Conservation (phyloP, 139 green algal genomes). For the Asterochloris erici region DNA sequence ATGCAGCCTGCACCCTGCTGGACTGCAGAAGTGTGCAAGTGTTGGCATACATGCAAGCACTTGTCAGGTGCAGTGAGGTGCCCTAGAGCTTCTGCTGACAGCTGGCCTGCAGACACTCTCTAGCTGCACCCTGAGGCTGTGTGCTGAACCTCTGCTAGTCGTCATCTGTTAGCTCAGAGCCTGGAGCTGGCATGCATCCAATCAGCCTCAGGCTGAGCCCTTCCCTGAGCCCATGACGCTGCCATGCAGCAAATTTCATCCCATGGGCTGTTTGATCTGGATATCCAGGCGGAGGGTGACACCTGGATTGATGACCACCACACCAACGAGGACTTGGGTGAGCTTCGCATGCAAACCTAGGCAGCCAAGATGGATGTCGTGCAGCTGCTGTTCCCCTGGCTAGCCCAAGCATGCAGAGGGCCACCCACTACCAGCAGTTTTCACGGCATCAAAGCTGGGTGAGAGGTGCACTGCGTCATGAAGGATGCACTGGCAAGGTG, state of each 20-base stretch:
- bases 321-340: conserved; percentile 94
- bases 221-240: background rate
- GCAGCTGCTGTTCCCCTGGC: background rate
- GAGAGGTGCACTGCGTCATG: background rate
- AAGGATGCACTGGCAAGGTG: background rate
- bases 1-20: background rate
- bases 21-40: too few species aligned
- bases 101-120: too few species aligned
- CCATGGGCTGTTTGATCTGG: conserved; percentile 84
- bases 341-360: background rate
- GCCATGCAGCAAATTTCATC: conserved; percentile 80
- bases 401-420: too few species aligned
- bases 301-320: conserved; percentile 99
- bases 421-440: background rate
- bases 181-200: too few species aligned
- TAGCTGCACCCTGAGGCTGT: too few species aligned
- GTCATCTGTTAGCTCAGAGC: too few species aligned
- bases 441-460: background rate
- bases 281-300: conserved; percentile 80
- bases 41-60: too few species aligned
- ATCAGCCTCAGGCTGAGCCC: too few species aligned
- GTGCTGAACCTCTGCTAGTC: too few species aligned
- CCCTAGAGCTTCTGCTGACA: too few species aligned
- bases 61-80: too few species aligned
- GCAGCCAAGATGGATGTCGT: background rate